A percentile compares a stretch with the other conserved stretches of the same genome.
These are phyloP conservation scores for Saturnispora besseyi DNA, from an alignment of 805 yeast genomes.

Conservation along the genomic window DNA sequence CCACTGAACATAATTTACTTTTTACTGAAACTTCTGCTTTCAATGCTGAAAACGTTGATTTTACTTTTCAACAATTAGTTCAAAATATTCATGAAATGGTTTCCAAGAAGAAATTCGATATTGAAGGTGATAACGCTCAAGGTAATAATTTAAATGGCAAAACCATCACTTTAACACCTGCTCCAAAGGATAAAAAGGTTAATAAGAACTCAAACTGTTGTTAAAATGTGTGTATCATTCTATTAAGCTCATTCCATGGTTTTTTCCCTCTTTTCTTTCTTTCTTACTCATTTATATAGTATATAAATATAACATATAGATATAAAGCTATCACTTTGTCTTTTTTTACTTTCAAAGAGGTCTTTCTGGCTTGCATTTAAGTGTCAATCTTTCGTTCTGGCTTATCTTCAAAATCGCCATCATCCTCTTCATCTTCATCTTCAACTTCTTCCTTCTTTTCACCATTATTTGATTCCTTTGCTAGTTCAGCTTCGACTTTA, in stretches of 20 bases:
- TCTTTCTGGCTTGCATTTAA: neutral
- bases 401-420: slow-evolving; percentile 41
- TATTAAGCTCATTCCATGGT: neutral
- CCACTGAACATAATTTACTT: slow-evolving; percentile 81
- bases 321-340: neutral
- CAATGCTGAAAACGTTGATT: slow-evolving; percentile 89
- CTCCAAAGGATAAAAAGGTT: slow-evolving; percentile 69
- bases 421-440: slow-evolving; percentile 24
- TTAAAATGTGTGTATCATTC: slow-evolving; percentile 25
- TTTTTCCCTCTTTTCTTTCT: neutral
- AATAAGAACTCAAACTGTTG: slow-evolving; percentile 62
- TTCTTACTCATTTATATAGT: neutral
- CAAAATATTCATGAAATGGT: slow-evolving; percentile 93
- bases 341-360: too few relatives aligned
- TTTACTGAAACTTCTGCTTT: slow-evolving; percentile 96
- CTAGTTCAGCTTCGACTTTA: slow-evolving; percentile 68
- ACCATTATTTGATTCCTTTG: slow-evolving; percentile 37
- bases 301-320: neutral
- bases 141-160: slow-evolving; percentile 51
- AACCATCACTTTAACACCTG: slow-evolving; percentile 86
- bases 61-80: slow-evolving; percentile 86
- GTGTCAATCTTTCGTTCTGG: slow-evolving; percentile 10
- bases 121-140: slow-evolving; percentile 51
- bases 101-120: slow-evolving; percentile 83
- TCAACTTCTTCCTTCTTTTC: slow-evolving; percentile 29